These are phyloP conservation scores for Backusella circina DNA, from an alignment of 192 early-diverging fungal genomes.

Conservation along the genomic window DNA sequence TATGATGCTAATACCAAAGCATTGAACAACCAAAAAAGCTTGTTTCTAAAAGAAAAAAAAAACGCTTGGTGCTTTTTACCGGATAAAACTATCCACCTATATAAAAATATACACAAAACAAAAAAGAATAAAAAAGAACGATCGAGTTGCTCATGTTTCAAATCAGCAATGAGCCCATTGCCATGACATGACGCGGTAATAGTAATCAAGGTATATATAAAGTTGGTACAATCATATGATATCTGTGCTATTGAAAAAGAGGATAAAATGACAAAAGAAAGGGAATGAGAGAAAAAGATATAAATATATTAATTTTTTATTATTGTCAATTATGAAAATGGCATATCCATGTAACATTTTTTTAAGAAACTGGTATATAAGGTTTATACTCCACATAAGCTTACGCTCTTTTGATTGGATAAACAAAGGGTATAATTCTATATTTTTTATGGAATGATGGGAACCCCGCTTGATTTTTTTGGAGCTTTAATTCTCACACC, in stretches of 20 bases:
- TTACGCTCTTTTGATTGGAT: not conserved
- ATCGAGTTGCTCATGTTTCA: not conserved
- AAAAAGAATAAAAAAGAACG: constrained; percentile 5
- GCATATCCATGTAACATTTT: not conserved
- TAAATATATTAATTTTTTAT: not conserved
- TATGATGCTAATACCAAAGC: no score
- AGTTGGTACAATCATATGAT: not conserved
- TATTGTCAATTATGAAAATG: not conserved
- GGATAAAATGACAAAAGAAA: not conserved
- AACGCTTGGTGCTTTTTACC: not conserved
- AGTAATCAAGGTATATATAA: not conserved
- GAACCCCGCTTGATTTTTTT: not conserved
- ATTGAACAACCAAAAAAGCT: no score
- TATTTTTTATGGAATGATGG: not conserved
- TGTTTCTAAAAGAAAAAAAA: not conserved
- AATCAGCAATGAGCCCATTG: not conserved
- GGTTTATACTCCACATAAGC: not conserved
- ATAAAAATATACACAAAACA: no score
- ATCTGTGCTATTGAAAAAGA: not conserved
- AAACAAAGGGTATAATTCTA: not conserved
- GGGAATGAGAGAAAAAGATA: not conserved
- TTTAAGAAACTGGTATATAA: not conserved
- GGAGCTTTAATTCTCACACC: constrained; percentile 4
- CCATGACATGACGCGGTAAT: not conserved
- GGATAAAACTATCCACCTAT: not conserved